Evolutionary conservation across 2,329 filamentous ascomycete species (phyloP), one percentile per base, ranked within the genome.

Genomic region (Botrytis sinoallii): DNA sequence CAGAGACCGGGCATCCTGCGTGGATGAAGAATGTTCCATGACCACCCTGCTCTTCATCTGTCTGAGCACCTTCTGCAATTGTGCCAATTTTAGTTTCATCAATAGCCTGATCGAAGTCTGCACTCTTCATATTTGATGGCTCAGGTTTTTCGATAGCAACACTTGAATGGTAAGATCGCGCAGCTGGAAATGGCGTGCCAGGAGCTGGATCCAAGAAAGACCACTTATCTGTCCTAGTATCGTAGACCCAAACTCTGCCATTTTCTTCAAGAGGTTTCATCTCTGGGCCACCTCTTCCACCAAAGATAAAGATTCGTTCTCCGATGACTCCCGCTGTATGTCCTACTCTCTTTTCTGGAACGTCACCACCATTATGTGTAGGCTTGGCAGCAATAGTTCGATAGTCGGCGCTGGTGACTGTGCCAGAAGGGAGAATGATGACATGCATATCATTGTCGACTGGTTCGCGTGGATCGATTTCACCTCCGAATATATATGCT

Each of bases 401-500:
- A 82, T 90, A 91, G 79, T 92, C 89, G 76, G 88, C 86, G 7
- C 78, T 77, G 1, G 85, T 83, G 38, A 88, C 86, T 74, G 84
- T 85, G 81, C 86, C 88, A 77, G 86, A 87, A 8, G 89, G 88
- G 35, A 94, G 83, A 0, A 86, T 85, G 65, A 95, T 79, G 71
- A 89, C 83, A 80, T 94, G 91, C 81, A 96, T 86, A 77, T 90
- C 86, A 79, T 93, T 93, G 83, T 94, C 92, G 73, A 91, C 86
- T 10, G 91, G 91, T 79, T 92, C 84, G 66, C 90, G 86, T 4
- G 91, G 87, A 64, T 85, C 83, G 68, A 90, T 82, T 81, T 96
- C 93, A 77, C 93, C 94, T 74, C 94, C 93, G 79, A 94, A 97
- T 78, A 97, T 85, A 81, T 89, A 91, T 63, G 88, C 86, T n/a